Conservation (phyloP, 345 rosid species). For the Diplotaxis tenuifolia region DNA sequence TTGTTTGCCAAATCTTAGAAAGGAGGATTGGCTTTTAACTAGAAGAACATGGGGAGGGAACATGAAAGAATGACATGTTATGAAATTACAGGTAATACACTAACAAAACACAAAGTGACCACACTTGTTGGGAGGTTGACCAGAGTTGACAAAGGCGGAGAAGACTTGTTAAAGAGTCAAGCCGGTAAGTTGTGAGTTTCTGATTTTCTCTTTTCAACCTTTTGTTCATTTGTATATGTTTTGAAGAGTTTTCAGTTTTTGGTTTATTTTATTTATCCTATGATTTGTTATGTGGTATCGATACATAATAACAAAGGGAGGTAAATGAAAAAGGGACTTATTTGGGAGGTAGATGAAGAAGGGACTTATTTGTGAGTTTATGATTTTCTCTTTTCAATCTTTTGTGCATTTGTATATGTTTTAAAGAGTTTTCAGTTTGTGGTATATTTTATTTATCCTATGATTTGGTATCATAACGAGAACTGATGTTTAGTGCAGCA, state of each 20-base stretch:
- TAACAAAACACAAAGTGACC: background rate
- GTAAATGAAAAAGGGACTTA: background rate
- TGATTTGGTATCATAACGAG: background rate
- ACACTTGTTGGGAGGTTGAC: background rate
- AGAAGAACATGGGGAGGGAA: background rate
- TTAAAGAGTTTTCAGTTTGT: no score
- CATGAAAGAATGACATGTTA: background rate
- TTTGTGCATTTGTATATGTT: no score
- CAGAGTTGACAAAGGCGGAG: background rate
- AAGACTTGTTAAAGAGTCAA: background rate
- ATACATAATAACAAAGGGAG: background rate
- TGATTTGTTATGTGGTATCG: background rate
- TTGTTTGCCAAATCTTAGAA: background rate
- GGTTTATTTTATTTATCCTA: background rate
- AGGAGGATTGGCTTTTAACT: background rate
- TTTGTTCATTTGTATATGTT: background rate
- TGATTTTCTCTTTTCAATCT: no score
- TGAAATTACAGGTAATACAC: background rate
- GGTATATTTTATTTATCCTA: no score
- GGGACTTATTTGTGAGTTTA: no score
- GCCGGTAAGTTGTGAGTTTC: background rate
- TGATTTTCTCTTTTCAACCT: background rate
- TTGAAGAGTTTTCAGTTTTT: background rate
- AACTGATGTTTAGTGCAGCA: constrained; percentile 2
- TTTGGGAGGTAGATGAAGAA: no score